phyloP scores from a whole-genome alignment of 805 yeast species.

The Sugiyamaella lignohabitans region DNA sequence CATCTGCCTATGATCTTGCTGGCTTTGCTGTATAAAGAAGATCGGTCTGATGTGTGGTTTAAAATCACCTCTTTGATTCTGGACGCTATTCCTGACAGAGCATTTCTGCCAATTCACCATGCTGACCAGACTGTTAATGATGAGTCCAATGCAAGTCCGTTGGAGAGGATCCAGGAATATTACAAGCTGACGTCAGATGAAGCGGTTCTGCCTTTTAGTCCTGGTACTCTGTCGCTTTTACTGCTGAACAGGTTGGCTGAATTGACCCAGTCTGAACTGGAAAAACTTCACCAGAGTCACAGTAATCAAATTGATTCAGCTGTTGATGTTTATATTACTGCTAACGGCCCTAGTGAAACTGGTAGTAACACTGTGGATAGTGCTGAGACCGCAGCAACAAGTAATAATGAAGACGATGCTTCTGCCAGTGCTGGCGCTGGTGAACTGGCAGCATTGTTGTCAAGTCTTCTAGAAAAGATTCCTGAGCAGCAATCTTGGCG shows the following conservation, averaged over 20 bases:
- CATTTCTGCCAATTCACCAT: conserved; percentile 49
- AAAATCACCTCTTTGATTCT: conserved; percentile 40
- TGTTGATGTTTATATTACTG: neutral
- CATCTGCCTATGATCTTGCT: conserved; percentile 72
- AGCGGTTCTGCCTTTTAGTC: conserved; percentile 15
- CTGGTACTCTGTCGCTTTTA: conserved; percentile 14
- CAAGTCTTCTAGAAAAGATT: conserved; percentile 38
- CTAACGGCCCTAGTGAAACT: neutral
- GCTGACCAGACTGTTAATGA: conserved; percentile 25
- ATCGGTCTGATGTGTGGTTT: conserved; percentile 32
- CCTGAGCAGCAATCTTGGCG: conserved; percentile 38
- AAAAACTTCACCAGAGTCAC: too few species aligned
- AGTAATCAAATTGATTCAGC: neutral
- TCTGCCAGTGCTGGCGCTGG: too few species aligned
- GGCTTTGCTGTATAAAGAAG: conserved; percentile 23
- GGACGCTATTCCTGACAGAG: conserved; percentile 56
- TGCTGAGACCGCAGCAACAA: too few species aligned
- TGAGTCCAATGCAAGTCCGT: conserved; percentile 14
- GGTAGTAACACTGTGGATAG: too few species aligned
- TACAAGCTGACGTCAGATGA: conserved; percentile 9
- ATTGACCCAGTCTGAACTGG: neutral
- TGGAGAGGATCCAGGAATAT: conserved; percentile 26
- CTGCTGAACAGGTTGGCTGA: conserved; percentile 9
- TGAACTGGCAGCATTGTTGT: conserved; percentile 11
- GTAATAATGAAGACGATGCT: too few species aligned